phyloP scores from a whole-genome alignment of 169 alveolate genomes.

The Plasmodium inui region DNA sequence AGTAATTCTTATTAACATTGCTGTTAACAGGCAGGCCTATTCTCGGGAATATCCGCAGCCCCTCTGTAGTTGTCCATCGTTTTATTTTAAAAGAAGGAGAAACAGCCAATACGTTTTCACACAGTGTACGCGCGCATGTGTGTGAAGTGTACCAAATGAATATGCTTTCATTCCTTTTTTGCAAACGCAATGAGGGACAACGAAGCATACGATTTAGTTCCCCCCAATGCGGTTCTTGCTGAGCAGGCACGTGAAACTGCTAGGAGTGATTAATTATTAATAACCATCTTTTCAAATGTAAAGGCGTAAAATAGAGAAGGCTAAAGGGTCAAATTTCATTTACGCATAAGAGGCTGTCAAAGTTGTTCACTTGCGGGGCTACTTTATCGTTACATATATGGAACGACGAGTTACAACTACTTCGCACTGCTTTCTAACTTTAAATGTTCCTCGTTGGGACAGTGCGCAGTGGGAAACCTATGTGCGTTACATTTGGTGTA shows the following conservation, averaged over 20 bases:
- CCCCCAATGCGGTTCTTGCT: background rate
- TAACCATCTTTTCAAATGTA: background rate
- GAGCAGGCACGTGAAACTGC: background rate
- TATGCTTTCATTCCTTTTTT: background rate
- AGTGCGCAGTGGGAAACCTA: background rate
- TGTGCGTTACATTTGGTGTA: background rate
- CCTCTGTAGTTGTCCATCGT: background rate
- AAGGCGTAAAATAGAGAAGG: background rate
- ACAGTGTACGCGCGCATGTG: background rate
- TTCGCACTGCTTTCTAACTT: background rate
- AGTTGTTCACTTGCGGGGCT: background rate
- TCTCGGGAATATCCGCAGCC: background rate
- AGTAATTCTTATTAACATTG: background rate
- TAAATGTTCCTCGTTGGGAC: background rate
- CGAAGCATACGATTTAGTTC: background rate
- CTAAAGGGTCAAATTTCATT: background rate
- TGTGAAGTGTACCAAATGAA: background rate
- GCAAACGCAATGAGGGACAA: background rate
- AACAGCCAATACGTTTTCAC: background rate
- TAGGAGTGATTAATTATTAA: background rate
- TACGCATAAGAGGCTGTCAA: background rate
- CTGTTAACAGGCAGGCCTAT: background rate
- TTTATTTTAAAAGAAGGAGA: background rate
- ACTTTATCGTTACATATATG: background rate
- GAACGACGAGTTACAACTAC: background rate